A percentile compares a stretch with the other conserved stretches of the same genome.
phyloP scores from a whole-genome alignment of 2,329 filamentous ascomycete genomes.

The Thelonectria blattea region DNA sequence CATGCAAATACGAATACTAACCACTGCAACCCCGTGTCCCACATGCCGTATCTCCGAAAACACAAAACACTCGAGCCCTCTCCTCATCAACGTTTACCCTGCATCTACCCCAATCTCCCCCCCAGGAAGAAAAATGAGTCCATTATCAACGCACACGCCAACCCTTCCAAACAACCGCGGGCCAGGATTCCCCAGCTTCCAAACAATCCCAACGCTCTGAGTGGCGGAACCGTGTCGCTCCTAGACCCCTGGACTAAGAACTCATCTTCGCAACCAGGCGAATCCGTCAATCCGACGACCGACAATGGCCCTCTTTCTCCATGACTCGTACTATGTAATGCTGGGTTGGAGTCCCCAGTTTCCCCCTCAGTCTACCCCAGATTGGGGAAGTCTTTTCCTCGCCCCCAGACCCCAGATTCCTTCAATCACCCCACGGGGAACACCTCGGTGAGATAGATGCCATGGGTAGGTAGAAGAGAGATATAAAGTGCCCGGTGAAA shows the following conservation, averaged over 20 bases:
- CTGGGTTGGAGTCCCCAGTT: neutral
- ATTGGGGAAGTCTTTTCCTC: neutral
- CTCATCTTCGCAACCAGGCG: neutral
- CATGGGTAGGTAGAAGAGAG: neutral
- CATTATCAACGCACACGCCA: neutral
- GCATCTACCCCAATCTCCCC: neutral
- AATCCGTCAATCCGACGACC: neutral
- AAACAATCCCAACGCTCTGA: neutral
- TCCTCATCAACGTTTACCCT: neutral
- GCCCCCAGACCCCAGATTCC: conserved; percentile 13
- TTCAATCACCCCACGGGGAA: conserved; percentile 15
- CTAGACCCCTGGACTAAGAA: neutral
- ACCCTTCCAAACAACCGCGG: neutral
- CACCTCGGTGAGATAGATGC: no score
- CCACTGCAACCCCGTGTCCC: neutral
- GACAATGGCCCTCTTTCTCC: neutral
- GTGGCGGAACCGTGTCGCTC: conserved; percentile 17
- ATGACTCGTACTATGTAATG: neutral
- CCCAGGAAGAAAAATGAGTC: neutral
- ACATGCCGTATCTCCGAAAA: neutral
- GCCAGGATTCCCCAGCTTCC: neutral
- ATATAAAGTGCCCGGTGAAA: neutral
- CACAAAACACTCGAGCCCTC: neutral
- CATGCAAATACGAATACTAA: no score
- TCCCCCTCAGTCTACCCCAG: neutral